phyloP scores from a whole-genome alignment of 177 flowering plant genomes.

The Tripterygium wilfordii region DNA sequence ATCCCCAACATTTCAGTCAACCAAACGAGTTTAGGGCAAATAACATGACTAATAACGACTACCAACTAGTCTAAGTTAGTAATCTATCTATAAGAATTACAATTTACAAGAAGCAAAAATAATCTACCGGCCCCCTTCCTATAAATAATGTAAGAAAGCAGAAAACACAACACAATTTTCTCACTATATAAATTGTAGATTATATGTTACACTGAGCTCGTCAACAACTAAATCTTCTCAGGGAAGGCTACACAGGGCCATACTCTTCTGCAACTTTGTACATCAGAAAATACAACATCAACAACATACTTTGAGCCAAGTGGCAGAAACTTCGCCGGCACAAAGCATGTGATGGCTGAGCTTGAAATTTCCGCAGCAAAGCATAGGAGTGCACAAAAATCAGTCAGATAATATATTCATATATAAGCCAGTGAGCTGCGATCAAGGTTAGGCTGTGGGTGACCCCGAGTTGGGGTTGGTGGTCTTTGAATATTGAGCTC shows the following conservation, averaged over 20 bases:
- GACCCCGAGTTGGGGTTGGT: conserved; percentile 86
- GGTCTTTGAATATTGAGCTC: conserved; percentile 93
- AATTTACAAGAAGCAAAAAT: too few relatives aligned
- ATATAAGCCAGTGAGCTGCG: conserved; percentile 81
- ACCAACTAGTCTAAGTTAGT: too few relatives aligned
- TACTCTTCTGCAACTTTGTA: conserved; percentile 7
- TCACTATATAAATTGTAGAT: too few relatives aligned
- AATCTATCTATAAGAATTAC: too few relatives aligned
- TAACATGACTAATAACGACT: too few relatives aligned
- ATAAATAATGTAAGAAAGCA: too few relatives aligned
- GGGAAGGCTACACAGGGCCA: conserved; percentile 7
- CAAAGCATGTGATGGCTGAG: background rate
- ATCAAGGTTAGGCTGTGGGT: conserved; percentile 81
- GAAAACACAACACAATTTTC: too few relatives aligned
- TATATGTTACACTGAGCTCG: conserved; percentile 10
- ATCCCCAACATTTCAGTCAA: too few relatives aligned
- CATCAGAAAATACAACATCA: conserved; percentile 2
- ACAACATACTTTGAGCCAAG: background rate
- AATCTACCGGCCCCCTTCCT: too few relatives aligned
- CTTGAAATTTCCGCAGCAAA: background rate
- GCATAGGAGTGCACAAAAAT: conserved; percentile 2
- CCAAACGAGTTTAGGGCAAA: too few relatives aligned
- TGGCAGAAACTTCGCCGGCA: background rate
- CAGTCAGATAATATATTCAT: conserved; percentile 16
- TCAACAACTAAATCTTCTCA: conserved; percentile 11